Base-by-base conservation (phyloP, 1,139 yeast species). In the Yamadazyma taylorii region DNA sequence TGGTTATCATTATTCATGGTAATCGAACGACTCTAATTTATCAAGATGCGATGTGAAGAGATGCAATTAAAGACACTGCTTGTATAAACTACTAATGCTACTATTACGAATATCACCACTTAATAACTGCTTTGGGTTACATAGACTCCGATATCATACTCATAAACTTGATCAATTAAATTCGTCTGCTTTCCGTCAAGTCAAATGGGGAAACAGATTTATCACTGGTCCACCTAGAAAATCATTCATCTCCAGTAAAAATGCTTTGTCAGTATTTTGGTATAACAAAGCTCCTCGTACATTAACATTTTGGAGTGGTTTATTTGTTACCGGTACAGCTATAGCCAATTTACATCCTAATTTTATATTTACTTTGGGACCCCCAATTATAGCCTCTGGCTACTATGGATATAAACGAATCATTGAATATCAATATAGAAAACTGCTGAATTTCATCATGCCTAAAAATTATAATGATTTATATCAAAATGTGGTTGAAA, bases 341-440 rank as follows among this genome's bases (percentile, higher is more conserved):
- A 39, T 69, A n/a, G 61, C 63, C 9, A 67, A 68, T 36, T 37
- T 68, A 11, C 73, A 67, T 46, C 72, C 70, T 11, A 57, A 64
- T 40, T 48, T 57, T 9, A 36, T 67, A 7, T 39, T 66, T 11
- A 67, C 74, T 1, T 42, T 62, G 9, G 65, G 59, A 0, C 77
- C 77, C 1, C 76, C 77, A 1, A 34, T 56, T 2, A 50, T 55
- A 0, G 45, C 63, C 1, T 61, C 56, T 0, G 51, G 57, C 2
- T 66, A 56, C 43, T 65, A 48, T 33, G 48, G 48, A 6, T 55
- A 55, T 38, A 41, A 32, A 8, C 35, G 31, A 6, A 14, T 35
- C 10, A 30, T 43, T 0, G 50, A 53, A 15, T 42, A 42, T 15
- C 42, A 45, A 17, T 58, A 59, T 41, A 17, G 34, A 3, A 27